Evolutionary conservation across 2,329 filamentous ascomycete genomes (phyloP).

Genomic region (Xylaria sp.): DNA sequence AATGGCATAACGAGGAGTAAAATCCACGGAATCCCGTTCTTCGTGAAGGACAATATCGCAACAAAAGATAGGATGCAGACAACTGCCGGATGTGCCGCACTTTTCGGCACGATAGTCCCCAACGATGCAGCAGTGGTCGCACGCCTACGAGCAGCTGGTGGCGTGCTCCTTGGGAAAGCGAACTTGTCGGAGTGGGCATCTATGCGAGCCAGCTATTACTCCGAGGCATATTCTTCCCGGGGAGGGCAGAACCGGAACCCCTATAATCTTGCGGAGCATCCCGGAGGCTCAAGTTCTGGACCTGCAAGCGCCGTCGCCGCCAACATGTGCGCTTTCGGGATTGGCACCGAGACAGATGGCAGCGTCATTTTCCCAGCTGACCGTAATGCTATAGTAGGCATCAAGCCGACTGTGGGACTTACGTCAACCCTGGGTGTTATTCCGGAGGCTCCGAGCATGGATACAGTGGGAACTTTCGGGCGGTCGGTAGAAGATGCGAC

Average conservation of each 20-base stretch:
- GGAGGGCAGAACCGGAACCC: conserved; percentile 22
- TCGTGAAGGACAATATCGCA: conserved; percentile 23
- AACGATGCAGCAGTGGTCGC: conserved; percentile 14
- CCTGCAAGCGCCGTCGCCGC: conserved; percentile 15
- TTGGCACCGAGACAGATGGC: conserved; percentile 21
- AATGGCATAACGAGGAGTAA: background rate
- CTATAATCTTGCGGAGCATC: conserved; percentile 13
- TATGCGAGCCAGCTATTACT: conserved; percentile 22
- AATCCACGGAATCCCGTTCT: conserved; percentile 21
- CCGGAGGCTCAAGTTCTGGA: conserved; percentile 20
- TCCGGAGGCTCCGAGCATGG: conserved; percentile 9
- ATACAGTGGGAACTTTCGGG: conserved; percentile 20
- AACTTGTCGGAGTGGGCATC: conserved; percentile 24
- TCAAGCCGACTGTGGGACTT: conserved; percentile 22
- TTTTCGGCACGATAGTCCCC: conserved; percentile 13
- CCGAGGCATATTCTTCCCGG: conserved; percentile 18
- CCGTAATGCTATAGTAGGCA: conserved; percentile 15
- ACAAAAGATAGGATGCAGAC: conserved; percentile 22
- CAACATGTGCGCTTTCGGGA: conserved; percentile 14
- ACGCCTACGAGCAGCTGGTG: conserved; percentile 11
- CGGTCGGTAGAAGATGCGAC: conserved; percentile 21
- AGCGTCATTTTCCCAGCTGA: conserved; percentile 19
- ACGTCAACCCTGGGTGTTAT: conserved; percentile 15
- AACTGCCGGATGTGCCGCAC: conserved; percentile 16
- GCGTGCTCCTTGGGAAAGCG: conserved; percentile 14